phyloP scores from a whole-genome alignment of 352 stramenopile genomes.

The Pythium plurisporium region DNA sequence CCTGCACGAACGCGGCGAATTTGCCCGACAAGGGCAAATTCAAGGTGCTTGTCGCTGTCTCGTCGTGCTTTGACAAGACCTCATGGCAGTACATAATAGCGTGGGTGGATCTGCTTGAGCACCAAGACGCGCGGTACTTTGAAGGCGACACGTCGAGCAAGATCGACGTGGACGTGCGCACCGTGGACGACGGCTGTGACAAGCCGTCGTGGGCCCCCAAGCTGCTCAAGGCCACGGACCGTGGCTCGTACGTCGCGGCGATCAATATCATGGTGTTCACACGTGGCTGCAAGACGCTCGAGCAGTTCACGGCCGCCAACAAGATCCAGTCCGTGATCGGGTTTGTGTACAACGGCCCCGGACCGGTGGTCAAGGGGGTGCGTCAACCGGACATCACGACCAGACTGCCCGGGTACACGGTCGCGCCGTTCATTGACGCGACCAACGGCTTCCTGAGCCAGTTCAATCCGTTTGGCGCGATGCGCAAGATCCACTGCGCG shows the following conservation, averaged over 20 bases:
- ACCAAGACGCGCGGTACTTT: conserved; percentile 10
- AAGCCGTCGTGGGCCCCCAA: neutral
- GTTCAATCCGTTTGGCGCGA: conserved; percentile 45
- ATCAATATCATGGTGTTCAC: conserved; percentile 13
- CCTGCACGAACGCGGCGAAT: neutral
- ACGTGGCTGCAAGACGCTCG: neutral
- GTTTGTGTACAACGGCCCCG: conserved; percentile 4
- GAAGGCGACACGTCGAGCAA: conserved; percentile 3
- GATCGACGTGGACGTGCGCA: neutral
- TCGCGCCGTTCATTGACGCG: neutral
- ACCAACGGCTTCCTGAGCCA: neutral
- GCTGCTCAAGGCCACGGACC: neutral
- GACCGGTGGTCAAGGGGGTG: neutral
- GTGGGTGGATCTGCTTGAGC: neutral
- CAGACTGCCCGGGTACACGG: neutral
- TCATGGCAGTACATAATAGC: neutral
- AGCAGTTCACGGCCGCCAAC: neutral
- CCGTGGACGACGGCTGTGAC: conserved; percentile 9
- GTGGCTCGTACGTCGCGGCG: conserved; percentile 1
- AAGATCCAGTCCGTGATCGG: neutral
- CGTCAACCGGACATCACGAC: neutral
- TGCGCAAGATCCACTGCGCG: conserved; percentile 33
- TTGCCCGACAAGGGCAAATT: neutral
- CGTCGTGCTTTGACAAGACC: conserved; percentile 11
- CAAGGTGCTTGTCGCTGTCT: conserved; percentile 1